Conservation (phyloP, 2,329 filamentous ascomycete genomes). For the Periconia sp. region DNA sequence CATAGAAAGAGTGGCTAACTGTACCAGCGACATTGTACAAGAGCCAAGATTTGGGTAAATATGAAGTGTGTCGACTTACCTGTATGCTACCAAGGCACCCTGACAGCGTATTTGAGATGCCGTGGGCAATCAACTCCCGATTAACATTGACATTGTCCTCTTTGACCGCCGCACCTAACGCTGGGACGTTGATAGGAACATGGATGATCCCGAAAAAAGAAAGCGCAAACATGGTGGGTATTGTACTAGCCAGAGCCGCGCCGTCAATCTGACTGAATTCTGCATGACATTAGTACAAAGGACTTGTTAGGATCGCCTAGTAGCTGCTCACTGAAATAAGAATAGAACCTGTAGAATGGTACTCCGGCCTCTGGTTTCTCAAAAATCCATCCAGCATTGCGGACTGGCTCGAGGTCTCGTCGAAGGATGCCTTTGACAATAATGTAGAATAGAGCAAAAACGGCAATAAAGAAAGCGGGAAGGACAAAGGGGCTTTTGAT, state of each 20-base stretch:
- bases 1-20: no score
- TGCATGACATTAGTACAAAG: conserved; percentile 42
- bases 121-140: conserved; percentile 88
- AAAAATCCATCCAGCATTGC: conserved; percentile 87
- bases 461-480: conserved; percentile 81
- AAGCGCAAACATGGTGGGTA: conserved; percentile 94
- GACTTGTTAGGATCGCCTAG: background rate
- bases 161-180: conserved; percentile 84
- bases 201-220: conserved; percentile 98
- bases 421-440: conserved; percentile 73
- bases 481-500: conserved; percentile 84
- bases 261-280: conserved; percentile 84
- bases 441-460: conserved; percentile 79
- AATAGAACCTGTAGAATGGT: conserved; percentile 98
- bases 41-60: no score
- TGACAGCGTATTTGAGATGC: conserved; percentile 89
- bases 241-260: conserved; percentile 79
- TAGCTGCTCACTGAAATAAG: conserved; percentile 76
- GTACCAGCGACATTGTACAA: no score
- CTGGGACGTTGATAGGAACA: conserved; percentile 97
- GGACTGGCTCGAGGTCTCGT: conserved; percentile 70
- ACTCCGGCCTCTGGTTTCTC: conserved; percentile 81
- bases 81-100: conserved; percentile 86
- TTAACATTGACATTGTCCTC: conserved; percentile 94
- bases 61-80: conserved; percentile 37